Evolutionary conservation across 2,329 filamentous ascomycete species (phyloP).

Genomic region (Aspergillus amoenus): DNA sequence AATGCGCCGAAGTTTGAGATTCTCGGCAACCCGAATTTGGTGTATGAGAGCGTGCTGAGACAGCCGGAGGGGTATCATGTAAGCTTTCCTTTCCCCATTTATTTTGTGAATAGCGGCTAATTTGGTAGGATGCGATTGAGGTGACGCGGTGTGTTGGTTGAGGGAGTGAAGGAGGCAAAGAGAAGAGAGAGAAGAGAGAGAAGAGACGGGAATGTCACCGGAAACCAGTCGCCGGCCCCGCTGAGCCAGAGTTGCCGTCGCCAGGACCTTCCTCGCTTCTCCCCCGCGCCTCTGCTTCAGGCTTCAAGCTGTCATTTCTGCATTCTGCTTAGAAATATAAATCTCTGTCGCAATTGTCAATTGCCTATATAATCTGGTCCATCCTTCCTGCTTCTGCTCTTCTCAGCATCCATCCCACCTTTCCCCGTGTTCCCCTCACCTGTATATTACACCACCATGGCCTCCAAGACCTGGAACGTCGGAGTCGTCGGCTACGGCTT

Average conservation of each 20-base stretch:
- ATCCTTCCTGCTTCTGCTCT: background rate
- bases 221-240: conserved; percentile 51
- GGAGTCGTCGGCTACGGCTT: conserved; percentile 62
- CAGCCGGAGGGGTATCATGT: conserved; percentile 30
- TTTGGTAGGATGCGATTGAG: conserved; percentile 31
- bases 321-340: background rate
- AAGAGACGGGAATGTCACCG: background rate
- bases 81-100: conserved; percentile 10
- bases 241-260: conserved; percentile 39
- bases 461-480: conserved; percentile 53
- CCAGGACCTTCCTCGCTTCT: conserved; percentile 32
- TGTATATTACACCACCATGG: conserved; percentile 28
- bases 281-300: conserved; percentile 26
- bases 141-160: conserved; percentile 32
- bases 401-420: background rate
- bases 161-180: background rate
- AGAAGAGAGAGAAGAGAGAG: background rate
- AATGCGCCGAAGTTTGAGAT: conserved; percentile 29
- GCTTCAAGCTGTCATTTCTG: background rate
- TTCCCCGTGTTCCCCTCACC: conserved; percentile 16
- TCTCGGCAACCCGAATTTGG: conserved; percentile 61
- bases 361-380: background rate
- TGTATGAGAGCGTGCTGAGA: conserved; percentile 59
- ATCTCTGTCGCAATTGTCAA: background rate
- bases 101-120: background rate